Evolutionary conservation across 192 early-diverging fungal genomes (phyloP), one percentile per base, ranked within the genome.

Genomic region (Fimicolochytrium jonesii): DNA sequence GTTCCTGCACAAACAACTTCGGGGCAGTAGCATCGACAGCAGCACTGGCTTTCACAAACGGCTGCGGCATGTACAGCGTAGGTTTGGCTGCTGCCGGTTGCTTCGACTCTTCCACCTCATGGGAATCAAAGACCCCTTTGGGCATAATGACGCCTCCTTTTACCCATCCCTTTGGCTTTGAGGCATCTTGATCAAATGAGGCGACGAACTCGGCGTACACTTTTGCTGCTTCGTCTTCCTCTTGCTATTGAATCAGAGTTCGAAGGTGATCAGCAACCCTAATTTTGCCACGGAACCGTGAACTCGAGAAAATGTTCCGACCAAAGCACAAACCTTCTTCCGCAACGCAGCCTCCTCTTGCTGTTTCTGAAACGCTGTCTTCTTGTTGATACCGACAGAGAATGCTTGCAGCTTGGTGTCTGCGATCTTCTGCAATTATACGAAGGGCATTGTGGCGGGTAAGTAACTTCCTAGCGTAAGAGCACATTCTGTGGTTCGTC

Each of bases 171-270:
- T 67, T 67, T 37, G 75, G 63, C 9, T 52, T 48, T 28, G 36
- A 48, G 9, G 20, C 46, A 25, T 79, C 81, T n/a, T 77, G 77
- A 48, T 86, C 88, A 64, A 92, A 90, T 0, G 89, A 91, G 5
- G 87, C 87, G 10, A 87, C 86, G 71, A 92, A 92, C 31, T 90
- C 87, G 39, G 77, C 81, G 66, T 88, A 88, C 2, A 87, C 88
- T 54, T 82, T 80, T 25, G 86, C 87, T 15, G 90, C 82, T 71
- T 90, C 89, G 54, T 89, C 87, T 22, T 82, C 77, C 59, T 90
- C 90, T 84, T 65, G 48, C 74, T 76, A 53, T 5, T 22, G 59
- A 18, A 13, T 15, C 25, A 30, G 23, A 32, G 35, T 10, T 10
- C 29, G 18, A n/a, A n/a, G n/a, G n/a, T n/a, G n/a, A 7, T 11